Evolutionary conservation across 148 eudicot species (phyloP).

Genomic region (Vaccinium myrtillus): DNA sequence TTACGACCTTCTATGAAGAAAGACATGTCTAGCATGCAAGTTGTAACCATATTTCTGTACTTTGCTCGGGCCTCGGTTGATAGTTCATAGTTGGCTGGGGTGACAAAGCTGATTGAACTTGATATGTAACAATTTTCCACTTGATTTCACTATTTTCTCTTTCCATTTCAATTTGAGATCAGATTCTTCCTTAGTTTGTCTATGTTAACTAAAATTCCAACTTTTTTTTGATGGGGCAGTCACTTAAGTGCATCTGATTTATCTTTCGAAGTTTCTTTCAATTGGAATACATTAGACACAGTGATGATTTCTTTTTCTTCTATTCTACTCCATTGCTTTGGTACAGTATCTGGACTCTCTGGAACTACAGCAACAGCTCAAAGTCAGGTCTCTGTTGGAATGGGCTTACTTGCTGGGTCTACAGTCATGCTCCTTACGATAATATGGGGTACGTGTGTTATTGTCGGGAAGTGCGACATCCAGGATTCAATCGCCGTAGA

Average conservation of each 20-base stretch:
- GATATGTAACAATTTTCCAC: background rate
- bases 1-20: background rate
- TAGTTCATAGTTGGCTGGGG: background rate
- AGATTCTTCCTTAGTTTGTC: background rate
- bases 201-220: background rate
- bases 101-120: background rate
- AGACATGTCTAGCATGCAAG: background rate
- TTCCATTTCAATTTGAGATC: background rate
- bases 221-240: background rate
- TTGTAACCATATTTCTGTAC: background rate
- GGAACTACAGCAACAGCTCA: constrained; percentile 74
- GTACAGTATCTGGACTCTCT: constrained; percentile 84
- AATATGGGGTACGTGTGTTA: constrained; percentile 81
- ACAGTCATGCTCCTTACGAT: constrained; percentile 87
- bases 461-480: constrained; percentile 87
- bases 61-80: background rate
- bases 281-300: background rate
- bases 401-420: constrained; percentile 97
- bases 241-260: background rate
- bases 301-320: background rate
- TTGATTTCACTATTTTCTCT: background rate
- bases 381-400: constrained; percentile 88
- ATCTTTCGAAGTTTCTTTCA: background rate
- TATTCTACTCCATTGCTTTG: background rate
- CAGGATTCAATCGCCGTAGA: constrained; percentile 48